Base-by-base conservation (phyloP, 805 yeast genomes). In the Ascoidea rubescens region DNA sequence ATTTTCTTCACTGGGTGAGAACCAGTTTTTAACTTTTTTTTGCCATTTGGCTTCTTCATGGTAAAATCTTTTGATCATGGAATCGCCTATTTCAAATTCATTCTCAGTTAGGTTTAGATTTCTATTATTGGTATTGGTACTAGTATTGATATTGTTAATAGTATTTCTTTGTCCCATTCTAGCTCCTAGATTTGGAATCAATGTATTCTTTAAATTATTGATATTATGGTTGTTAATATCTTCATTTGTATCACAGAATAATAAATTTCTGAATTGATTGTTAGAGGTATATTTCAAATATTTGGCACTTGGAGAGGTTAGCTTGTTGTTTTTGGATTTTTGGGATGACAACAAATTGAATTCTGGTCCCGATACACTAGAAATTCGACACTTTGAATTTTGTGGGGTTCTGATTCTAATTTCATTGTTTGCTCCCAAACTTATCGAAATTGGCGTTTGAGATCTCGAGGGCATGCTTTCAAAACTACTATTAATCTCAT, bases 41-140 rank as follows among this genome's bases (percentile, higher is more conserved):
- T 49, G 50, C 71, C 71, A 67, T 28, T 66, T 55, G 44, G 61
- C 65, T 50, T 67, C 68, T 49, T 67, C 69, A 31, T 60, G 65
- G 21, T 55, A 54, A 51, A 64, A 60, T 37, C 51, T 56, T 28
- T 58, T 47, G 8, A 60, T 52, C 45, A 61, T 54, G 14, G 60
- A 63, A 4, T 58, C 57, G 1, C 61, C 50, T 5, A 67, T 52
- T 44, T 58, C 58, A 51, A 64, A 67, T 55, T 67, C 70, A 32
- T 64, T 57, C 21, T 68, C 65, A 37, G 8, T 37, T 10, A 10
- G 8, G 2, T 37, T 37, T 37, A 10, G 8, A 10, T 37, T 14
- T 37, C 43, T 37, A 10, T 10, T 10, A 37, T 37, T 37, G 14
- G 14, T 10, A 21, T 21, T 21, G 28, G 28, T 21, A 21, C 28